A percentile compares a stretch with the other conserved stretches of the same genome.
Evolutionary conservation across 805 yeast species (phyloP).

Genomic region (Starmerella scarabaei): DNA sequence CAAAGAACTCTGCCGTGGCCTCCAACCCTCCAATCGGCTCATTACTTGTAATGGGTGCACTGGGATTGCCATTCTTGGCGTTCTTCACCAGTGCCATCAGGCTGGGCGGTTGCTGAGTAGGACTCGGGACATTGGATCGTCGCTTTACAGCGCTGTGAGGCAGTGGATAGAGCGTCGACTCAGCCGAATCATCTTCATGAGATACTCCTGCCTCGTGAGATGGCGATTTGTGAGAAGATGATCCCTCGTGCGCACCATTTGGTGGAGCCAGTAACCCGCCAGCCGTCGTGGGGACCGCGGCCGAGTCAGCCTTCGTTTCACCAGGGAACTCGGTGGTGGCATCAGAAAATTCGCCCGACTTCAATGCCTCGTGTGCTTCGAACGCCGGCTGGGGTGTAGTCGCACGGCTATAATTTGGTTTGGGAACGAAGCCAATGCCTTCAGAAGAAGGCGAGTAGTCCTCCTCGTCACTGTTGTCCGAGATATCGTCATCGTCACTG

Average conservation of each 20-base stretch:
- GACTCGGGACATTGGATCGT: slow-evolving; percentile 41
- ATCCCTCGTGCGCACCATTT: background rate
- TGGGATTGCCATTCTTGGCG: slow-evolving; percentile 55
- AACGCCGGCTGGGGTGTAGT: background rate
- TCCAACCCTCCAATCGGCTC: slow-evolving; percentile 83
- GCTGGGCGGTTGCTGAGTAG: slow-evolving; percentile 66
- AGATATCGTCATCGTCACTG: slow-evolving; percentile 15
- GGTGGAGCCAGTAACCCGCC: too few species aligned
- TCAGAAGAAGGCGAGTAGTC: slow-evolving; percentile 2
- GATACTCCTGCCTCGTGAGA: too few species aligned
- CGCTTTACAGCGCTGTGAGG: slow-evolving; percentile 39
- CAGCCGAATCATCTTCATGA: too few species aligned
- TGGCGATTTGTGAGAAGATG: too few species aligned
- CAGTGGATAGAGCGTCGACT: slow-evolving; percentile 46
- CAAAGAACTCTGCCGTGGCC: slow-evolving; percentile 64
- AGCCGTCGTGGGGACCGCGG: background rate
- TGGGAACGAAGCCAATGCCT: background rate
- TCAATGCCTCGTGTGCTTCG: too few species aligned
- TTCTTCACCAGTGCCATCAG: slow-evolving; percentile 68
- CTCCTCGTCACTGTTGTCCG: slow-evolving; percentile 15
- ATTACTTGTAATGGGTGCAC: slow-evolving; percentile 90
- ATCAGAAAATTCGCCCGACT: too few species aligned
- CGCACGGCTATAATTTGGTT: background rate
- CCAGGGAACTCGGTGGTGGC: background rate
- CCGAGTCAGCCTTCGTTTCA: too few species aligned